phyloP scores from a whole-genome alignment of 352 stramenopile genomes.

The Saprolegnia diclina region DNA sequence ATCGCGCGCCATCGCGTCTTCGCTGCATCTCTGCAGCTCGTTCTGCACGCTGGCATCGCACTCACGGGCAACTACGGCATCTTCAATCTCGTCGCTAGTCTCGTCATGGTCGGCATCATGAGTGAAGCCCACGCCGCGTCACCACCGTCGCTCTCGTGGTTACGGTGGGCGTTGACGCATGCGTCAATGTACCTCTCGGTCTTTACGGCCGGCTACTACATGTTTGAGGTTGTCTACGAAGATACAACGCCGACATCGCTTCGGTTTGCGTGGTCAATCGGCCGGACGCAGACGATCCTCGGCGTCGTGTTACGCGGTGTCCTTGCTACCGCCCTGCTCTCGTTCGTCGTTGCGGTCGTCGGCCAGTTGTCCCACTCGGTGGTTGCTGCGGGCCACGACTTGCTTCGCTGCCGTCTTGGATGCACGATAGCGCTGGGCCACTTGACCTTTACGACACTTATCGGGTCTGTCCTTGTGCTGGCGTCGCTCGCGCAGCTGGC shows the following conservation, averaged over 20 bases:
- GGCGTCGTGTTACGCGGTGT: background rate
- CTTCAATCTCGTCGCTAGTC: constrained; percentile 89
- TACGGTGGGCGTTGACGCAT: background rate
- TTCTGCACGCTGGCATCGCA: constrained; percentile 82
- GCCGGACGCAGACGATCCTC: constrained; percentile 8
- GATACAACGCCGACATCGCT: background rate
- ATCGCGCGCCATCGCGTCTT: constrained; percentile 44
- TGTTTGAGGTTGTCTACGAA: constrained; percentile 27
- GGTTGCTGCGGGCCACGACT: background rate
- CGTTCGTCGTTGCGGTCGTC: background rate
- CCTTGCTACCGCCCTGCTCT: background rate
- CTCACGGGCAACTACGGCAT: constrained; percentile 92
- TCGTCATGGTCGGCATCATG: constrained; percentile 31
- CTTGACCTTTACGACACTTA: background rate
- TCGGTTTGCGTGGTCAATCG: constrained; percentile 12
- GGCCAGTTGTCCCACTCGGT: background rate
- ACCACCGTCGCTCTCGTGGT: background rate
- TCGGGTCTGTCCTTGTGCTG: constrained; percentile 8
- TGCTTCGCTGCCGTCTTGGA: background rate
- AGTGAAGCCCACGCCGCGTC: background rate
- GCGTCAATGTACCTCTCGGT: background rate
- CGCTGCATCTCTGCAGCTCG: constrained; percentile 54
- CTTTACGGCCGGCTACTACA: background rate
- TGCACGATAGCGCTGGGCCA: background rate
- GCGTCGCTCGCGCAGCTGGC: background rate